Evolutionary conservation across 805 yeast species (phyloP), one percentile per base, ranked within the genome.

Genomic region (Kodamaea jinghongensis): DNA sequence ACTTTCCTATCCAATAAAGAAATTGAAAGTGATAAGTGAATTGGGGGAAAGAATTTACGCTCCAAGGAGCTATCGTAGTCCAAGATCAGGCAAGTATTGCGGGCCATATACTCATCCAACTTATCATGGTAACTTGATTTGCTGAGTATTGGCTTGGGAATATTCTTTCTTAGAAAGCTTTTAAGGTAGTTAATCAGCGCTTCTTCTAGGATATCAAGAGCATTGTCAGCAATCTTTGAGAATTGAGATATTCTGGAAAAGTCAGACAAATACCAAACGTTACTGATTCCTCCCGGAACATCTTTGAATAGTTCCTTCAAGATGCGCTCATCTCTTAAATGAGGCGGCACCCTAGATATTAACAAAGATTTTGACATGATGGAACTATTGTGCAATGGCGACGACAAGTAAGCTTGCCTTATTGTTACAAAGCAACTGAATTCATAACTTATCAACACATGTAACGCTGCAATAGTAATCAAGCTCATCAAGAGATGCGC

Each of bases 401-500:
- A 52, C 23, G 59, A 43, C 34, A 77, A 50, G 42, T 65, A 67
- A 2, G 60, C 43, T 29, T 77, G 76, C 46, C 81, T 61, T 28
- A 80, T 70, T 29, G 64, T 63, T 17, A 76, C 71, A 47, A 73
- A 75, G 36, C 65, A 58, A 6, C 65, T 64, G 33, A 88, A 60
- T 52, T 89, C 96, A 31, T 65, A 59, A 1, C 74, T 49, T 6
- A 88, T 53, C 16, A 83, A 50, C 38, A 67, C 59, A 48, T 86
- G 85, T 43, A 84, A 77, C 61, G 76, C 66, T 0, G 66, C 49
- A 2, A 86, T 69, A 1, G 81, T 75, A 2, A 78, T 48, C 0
- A 82, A 40, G 2, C 85, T 70, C 60, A 83, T 63, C 0, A 78
- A 54, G 38, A 88, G 74, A 58, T 88, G 96, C 15, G 79, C 76